Conservation (phyloP, 305 asterid genomes). For the Withania somnifera region DNA sequence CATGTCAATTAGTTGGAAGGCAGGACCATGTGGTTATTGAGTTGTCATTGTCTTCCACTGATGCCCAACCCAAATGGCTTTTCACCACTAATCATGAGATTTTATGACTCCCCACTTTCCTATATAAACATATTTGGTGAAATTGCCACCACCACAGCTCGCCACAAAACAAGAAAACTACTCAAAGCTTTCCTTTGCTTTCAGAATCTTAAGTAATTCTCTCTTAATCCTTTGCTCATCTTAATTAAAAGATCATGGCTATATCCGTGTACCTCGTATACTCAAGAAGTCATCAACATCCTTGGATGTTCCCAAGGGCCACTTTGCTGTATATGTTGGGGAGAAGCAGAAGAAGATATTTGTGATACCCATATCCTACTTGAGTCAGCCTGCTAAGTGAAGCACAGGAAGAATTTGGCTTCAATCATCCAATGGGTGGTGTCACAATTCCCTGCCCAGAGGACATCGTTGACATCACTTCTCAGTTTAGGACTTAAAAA, state of each 20-base stretch:
- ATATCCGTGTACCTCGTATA: neutral
- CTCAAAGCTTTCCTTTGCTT: neutral
- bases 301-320: neutral
- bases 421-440: slow-evolving; percentile 2
- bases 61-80: neutral
- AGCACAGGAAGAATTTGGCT: slow-evolving; percentile 3
- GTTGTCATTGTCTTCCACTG: neutral
- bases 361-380: slow-evolving; percentile 11
- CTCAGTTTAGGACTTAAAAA: slow-evolving; percentile 29
- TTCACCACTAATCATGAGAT: neutral
- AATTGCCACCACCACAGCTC: neutral
- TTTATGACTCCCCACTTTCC: neutral
- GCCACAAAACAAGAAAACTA: neutral
- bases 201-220: neutral
- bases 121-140: neutral
- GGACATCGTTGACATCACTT: slow-evolving; percentile 43
- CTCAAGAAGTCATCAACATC: neutral
- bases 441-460: slow-evolving; percentile 52
- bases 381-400: slow-evolving; percentile 16
- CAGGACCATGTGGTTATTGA: slow-evolving; percentile 14
- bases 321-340: slow-evolving; percentile 2
- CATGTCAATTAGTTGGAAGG: neutral
- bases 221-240: neutral
- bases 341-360: slow-evolving; percentile 10
- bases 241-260: neutral